Evolutionary conservation across 1,284 basidiomycete genomes (phyloP).

Genomic region (Trichosporon sp.): DNA sequence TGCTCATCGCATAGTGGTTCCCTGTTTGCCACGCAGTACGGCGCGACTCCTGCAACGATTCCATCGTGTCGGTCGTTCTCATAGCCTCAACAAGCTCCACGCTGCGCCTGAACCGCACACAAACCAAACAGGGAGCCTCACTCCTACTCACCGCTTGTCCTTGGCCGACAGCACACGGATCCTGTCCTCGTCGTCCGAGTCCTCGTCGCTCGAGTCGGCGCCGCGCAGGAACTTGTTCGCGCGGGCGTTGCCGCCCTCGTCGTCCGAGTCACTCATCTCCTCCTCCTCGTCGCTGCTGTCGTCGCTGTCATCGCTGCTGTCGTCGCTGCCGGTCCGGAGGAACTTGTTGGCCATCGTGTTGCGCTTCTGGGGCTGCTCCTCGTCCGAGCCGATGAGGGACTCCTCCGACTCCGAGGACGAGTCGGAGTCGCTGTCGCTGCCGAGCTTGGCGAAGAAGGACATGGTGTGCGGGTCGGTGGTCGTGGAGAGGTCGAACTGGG

Average conservation of each 20-base stretch:
- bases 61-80: too few species aligned
- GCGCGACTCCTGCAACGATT: too few species aligned
- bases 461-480: constrained; percentile 8
- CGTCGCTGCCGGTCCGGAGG: constrained; percentile 30
- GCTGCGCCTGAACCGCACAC: neutral
- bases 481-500: neutral
- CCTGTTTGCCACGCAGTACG: neutral
- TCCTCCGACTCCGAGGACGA: constrained; percentile 44
- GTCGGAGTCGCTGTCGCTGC: constrained; percentile 37
- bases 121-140: neutral
- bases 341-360: constrained; percentile 35
- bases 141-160: constrained; percentile 46
- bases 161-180: constrained; percentile 47
- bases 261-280: constrained; percentile 33
- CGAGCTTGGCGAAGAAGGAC: constrained; percentile 41
- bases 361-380: constrained; percentile 30
- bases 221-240: constrained; percentile 47
- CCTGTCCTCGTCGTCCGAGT: constrained; percentile 47
- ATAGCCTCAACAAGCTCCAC: neutral
- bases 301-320: constrained; percentile 26
- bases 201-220: constrained; percentile 44
- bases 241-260: constrained; percentile 24
- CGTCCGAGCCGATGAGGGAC: constrained; percentile 46
- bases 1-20: neutral
- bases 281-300: constrained; percentile 37